Conservation (phyloP, 2,329 filamentous ascomycete species). For the Talaromyces sp. region DNA sequence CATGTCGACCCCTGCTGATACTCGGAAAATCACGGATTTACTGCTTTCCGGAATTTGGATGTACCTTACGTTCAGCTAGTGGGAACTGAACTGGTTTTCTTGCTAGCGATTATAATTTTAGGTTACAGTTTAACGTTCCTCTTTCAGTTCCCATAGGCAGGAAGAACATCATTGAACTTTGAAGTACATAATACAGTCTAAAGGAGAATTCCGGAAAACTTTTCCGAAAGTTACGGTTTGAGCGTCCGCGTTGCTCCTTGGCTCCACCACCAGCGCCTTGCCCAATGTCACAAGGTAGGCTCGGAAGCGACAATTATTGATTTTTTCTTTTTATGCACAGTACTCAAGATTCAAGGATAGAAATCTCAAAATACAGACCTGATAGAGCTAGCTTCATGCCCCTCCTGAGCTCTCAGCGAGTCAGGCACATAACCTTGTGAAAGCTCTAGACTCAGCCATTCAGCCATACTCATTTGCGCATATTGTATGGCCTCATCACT, state of each 20-base stretch:
- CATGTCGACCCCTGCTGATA: background rate
- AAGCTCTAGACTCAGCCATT: constrained; percentile 6
- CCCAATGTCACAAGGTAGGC: too few relatives aligned
- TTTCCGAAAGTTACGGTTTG: background rate
- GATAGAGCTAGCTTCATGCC: background rate
- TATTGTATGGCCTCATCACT: background rate
- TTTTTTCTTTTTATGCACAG: background rate
- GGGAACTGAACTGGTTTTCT: background rate
- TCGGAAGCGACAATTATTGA: background rate
- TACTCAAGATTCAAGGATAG: background rate
- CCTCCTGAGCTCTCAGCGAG: background rate
- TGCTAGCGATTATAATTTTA: too few relatives aligned
- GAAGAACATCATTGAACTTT: background rate
- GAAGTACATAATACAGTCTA: background rate
- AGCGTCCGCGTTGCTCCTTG: background rate
- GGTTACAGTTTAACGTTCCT: too few relatives aligned
- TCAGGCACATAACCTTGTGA: background rate
- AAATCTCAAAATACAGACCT: background rate
- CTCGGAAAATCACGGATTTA: background rate
- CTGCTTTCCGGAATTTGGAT: background rate
- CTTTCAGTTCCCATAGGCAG: background rate
- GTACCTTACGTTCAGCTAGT: too few relatives aligned
- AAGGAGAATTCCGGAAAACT: background rate
- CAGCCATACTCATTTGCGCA: background rate
- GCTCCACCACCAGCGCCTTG: background rate